These are phyloP conservation scores for Pseudocercospora fuligena DNA, from an alignment of 2,329 filamentous ascomycete genomes.

Conservation along the genomic window DNA sequence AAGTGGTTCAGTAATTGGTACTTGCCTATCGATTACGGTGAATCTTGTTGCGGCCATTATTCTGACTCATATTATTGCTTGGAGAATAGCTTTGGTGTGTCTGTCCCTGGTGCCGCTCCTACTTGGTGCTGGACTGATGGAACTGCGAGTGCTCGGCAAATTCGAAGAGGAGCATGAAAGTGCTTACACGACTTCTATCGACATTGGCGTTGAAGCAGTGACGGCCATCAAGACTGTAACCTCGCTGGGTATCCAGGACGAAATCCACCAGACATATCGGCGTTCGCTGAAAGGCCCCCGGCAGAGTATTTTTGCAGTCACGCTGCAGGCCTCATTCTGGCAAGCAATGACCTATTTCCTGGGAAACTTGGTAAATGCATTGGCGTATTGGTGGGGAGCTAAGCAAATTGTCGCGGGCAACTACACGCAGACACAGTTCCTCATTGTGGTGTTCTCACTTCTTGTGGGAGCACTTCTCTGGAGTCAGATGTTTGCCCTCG, in stretches of 20 bases:
- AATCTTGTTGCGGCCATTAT: constrained; percentile 72
- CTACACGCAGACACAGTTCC: constrained; percentile 70
- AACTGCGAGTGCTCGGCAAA: constrained; percentile 63
- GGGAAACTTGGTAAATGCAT: constrained; percentile 71
- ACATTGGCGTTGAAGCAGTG: constrained; percentile 51
- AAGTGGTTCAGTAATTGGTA: constrained; percentile 72
- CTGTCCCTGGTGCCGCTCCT: constrained; percentile 65
- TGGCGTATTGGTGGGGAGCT: constrained; percentile 81
- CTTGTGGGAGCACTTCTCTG: constrained; percentile 74
- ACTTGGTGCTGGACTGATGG: constrained; percentile 70
- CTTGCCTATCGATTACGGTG: constrained; percentile 68
- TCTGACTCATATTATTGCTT: constrained; percentile 71
- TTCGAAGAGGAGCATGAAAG: constrained; percentile 60
- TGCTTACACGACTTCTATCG: constrained; percentile 56
- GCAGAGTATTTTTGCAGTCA: constrained; percentile 20
- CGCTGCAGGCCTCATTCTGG: constrained; percentile 32
- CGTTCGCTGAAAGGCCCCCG: constrained; percentile 23
- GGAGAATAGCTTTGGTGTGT: constrained; percentile 76
- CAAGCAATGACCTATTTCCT: constrained; percentile 64
- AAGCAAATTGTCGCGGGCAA: constrained; percentile 69
- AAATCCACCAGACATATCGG: constrained; percentile 20
- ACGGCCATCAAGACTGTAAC: constrained; percentile 39
- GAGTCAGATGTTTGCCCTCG: constrained; percentile 75
- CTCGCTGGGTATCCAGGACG: constrained; percentile 43
- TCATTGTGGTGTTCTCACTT: constrained; percentile 73